phyloP scores from a whole-genome alignment of 495 filamentous ascomycete genomes.

The Cercophora newfieldiana region DNA sequence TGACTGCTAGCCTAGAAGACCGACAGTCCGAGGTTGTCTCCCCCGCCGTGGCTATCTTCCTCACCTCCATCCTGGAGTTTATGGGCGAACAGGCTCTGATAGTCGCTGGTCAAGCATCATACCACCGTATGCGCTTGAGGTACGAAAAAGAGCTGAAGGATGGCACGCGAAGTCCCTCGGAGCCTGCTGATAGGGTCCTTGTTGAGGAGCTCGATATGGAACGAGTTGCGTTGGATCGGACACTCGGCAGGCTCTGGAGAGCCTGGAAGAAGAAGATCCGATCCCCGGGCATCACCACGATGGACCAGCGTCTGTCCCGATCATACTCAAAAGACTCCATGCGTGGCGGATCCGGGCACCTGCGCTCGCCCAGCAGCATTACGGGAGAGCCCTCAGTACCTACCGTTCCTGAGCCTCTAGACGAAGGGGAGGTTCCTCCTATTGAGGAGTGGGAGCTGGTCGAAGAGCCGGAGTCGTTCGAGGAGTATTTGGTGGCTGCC shows the following conservation, averaged over 20 bases:
- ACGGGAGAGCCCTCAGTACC: constrained; percentile 30
- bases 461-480: constrained; percentile 25
- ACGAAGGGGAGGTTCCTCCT: constrained; percentile 12
- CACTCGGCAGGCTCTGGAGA: constrained; percentile 87
- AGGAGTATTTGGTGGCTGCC: constrained; percentile 45
- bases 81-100: constrained; percentile 88
- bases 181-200: constrained; percentile 61
- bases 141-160: constrained; percentile 53
- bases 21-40: constrained; percentile 70
- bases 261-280: constrained; percentile 88
- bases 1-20: constrained; percentile 56
- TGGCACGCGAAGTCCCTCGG: constrained; percentile 40
- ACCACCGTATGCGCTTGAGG: constrained; percentile 61
- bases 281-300: constrained; percentile 36
- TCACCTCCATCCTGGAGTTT: constrained; percentile 92
- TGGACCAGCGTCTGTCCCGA: constrained; percentile 37
- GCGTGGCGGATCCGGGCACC: constrained; percentile 25
- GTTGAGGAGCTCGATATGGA: constrained; percentile 94
- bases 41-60: constrained; percentile 89
- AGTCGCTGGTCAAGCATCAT: constrained; percentile 86
- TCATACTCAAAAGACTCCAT: constrained; percentile 46
- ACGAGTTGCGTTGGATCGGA: constrained; percentile 83
- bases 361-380: constrained; percentile 42
- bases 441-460: not conserved
- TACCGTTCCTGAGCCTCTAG: constrained; percentile 27